Percentiles rank a stretch among this genome's conserved stretches.
Evolutionary conservation across 345 rosid genomes (phyloP).

Genomic region (Populus deltoides): DNA sequence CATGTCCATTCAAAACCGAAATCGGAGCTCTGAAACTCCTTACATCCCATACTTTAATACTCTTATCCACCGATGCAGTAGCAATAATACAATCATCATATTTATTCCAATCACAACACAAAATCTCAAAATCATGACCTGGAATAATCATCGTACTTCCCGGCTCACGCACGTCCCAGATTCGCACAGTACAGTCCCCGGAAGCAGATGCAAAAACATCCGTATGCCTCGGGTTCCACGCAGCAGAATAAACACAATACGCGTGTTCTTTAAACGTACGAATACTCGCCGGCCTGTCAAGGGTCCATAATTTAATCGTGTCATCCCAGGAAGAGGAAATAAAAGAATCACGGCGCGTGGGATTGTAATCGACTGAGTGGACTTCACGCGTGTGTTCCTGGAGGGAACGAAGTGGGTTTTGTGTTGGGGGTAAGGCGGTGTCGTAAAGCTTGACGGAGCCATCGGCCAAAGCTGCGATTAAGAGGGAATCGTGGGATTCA

Average conservation of each 20-base stretch:
- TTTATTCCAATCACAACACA: constrained; percentile 90
- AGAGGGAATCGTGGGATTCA: constrained; percentile 86
- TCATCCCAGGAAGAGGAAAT: constrained; percentile 91
- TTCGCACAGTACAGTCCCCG: constrained; percentile 73
- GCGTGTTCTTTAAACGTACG: constrained; percentile 89
- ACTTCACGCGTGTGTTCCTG: constrained; percentile 94
- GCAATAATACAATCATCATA: constrained; percentile 83
- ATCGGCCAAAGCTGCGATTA: constrained; percentile 75
- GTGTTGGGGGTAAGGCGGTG: constrained; percentile 61
- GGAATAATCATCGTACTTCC: constrained; percentile 91
- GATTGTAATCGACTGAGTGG: constrained; percentile 75
- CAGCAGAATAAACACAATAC: constrained; percentile 75
- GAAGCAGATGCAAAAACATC: constrained; percentile 92
- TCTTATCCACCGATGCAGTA: constrained; percentile 73
- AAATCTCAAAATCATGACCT: constrained; percentile 74
- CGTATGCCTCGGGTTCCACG: constrained; percentile 87
- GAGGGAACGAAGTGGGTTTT: constrained; percentile 74
- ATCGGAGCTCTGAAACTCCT: constrained; percentile 68
- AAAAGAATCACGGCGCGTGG: constrained; percentile 91
- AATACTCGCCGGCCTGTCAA: constrained; percentile 78
- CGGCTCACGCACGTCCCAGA: constrained; percentile 93
- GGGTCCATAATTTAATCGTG: constrained; percentile 81
- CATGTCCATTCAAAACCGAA: constrained; percentile 72
- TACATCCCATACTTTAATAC: constrained; percentile 80
- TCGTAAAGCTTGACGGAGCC: constrained; percentile 90